Evolutionary conservation across 768 basidiomycete species (phyloP), one percentile per base, ranked within the genome.

Genomic region (Cyathus striatus): DNA sequence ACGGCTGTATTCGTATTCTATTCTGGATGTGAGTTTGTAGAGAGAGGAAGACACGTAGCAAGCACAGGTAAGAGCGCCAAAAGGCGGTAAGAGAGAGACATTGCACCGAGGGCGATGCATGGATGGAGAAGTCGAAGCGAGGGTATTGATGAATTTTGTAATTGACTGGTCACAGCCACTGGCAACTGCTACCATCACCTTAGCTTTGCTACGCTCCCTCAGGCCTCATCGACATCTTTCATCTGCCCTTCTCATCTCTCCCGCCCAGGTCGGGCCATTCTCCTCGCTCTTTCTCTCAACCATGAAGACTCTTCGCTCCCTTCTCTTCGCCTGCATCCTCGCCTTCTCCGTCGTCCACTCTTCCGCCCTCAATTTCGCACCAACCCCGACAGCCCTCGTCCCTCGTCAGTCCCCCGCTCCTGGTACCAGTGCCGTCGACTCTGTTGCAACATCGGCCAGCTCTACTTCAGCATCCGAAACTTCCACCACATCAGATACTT

Each of bases 311-410:
- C 40, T 49, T n/a, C 48, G 34, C 23, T 49, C 56, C 5, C 53
- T 60, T 40, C 42, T 61, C 20, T n/a, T 58, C 22, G 51, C 60
- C 36, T 59, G 58, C 42, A 33, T 60, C 36, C 54, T 61, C 23
- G 47, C 54, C 18, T 50, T 57, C 21, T 53, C 53, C 23, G 37
- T 50, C 14, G 47, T 46, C 23, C 53, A 54, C 32, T 20, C 49
- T 22, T 52, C 46, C 18, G 57, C 58, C 32, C 41, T 47, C 43
- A 49, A 52, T 32, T 30, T 18, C 20, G 18, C 26, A 20, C 36
- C 27, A 10, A 10, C 18, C 35, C 3, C 35, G 13, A 25, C 21
- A 21, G 22, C 25, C 23, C 23, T 20, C 16, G 17, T 39, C 25
- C 46, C 40, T 34, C 49, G 49, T 40, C 53, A 55, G 26, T 5